These are phyloP conservation scores for Fraxinus angustifolia DNA, from an alignment of 305 asterid genomes.

Conservation along the genomic window DNA sequence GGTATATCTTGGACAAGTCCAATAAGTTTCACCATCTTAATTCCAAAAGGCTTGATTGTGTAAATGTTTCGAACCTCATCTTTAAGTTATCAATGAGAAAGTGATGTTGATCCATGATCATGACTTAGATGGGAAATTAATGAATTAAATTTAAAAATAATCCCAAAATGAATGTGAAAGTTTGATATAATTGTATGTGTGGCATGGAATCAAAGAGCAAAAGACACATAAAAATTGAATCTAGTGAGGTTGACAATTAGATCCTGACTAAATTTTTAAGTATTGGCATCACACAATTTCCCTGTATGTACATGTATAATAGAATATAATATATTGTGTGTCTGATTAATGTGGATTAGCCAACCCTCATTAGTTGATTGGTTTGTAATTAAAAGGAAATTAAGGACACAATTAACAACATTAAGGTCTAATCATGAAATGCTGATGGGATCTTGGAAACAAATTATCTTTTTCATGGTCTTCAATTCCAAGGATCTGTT, in stretches of 20 bases:
- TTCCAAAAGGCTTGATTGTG: background rate
- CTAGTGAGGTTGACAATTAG: conserved; percentile 20
- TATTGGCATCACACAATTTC: background rate
- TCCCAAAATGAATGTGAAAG: conserved; percentile 24
- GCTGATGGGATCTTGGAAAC: conserved; percentile 48
- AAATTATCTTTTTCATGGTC: background rate
- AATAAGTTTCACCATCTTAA: background rate
- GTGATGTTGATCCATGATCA: background rate
- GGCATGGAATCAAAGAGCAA: conserved; percentile 16
- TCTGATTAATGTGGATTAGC: background rate
- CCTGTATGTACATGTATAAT: background rate
- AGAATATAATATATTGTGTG: background rate
- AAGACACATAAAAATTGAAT: conserved; percentile 17
- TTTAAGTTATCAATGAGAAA: background rate
- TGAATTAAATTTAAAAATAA: background rate
- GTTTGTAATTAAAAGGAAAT: conserved; percentile 12
- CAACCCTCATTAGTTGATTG: conserved; percentile 26
- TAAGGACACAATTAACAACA: conserved; percentile 12
- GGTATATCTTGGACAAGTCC: background rate
- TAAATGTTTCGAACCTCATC: conserved; percentile 2
- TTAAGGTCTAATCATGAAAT: conserved; percentile 3
- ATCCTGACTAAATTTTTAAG: conserved; percentile 4
- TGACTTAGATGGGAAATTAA: background rate
- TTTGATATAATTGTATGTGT: conserved; percentile 6
- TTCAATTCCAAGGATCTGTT: background rate